Conservation (phyloP, 202 grass and related monocot genomes). For the Setaria italica region DNA sequence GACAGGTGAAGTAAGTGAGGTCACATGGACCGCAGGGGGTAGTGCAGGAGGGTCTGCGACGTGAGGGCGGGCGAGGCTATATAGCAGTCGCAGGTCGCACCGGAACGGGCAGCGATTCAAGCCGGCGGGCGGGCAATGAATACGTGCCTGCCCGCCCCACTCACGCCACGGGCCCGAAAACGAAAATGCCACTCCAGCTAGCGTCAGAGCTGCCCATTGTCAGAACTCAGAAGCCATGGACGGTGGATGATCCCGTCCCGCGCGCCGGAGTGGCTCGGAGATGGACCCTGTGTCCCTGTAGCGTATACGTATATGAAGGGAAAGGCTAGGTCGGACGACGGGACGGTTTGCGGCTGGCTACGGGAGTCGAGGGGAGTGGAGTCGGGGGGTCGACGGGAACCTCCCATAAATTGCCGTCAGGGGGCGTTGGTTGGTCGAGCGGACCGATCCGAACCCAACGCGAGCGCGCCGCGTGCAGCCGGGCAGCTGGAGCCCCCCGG, state of each 20-base stretch:
- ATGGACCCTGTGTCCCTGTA: too few relatives aligned
- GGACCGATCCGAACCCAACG: conserved; percentile 38
- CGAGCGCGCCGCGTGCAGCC: conserved; percentile 38
- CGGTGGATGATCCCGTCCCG: neutral
- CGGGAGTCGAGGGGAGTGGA: neutral
- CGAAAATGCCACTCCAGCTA: conserved; percentile 20
- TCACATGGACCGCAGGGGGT: conserved; percentile 30
- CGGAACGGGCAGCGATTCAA: conserved; percentile 23
- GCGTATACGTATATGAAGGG: neutral
- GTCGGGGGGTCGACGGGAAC: neutral
- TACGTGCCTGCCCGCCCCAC: neutral
- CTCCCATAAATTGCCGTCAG: conserved; percentile 57
- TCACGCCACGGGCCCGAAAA: neutral
- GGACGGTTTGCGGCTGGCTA: too few relatives aligned
- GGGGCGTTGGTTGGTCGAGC: conserved; percentile 38
- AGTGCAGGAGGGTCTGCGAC: neutral
- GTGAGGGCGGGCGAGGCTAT: neutral
- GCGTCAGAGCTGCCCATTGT: neutral
- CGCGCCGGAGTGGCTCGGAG: neutral
- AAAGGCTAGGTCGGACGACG: too few relatives aligned
- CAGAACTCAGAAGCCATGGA: neutral
- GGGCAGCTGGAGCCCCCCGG: conserved; percentile 17
- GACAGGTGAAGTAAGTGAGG: conserved; percentile 44
- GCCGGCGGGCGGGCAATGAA: conserved; percentile 38
- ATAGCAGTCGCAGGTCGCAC: conserved; percentile 37